phyloP scores from a whole-genome alignment of 2,329 filamentous ascomycete genomes.

The Myriosclerotinia scirpicola region DNA sequence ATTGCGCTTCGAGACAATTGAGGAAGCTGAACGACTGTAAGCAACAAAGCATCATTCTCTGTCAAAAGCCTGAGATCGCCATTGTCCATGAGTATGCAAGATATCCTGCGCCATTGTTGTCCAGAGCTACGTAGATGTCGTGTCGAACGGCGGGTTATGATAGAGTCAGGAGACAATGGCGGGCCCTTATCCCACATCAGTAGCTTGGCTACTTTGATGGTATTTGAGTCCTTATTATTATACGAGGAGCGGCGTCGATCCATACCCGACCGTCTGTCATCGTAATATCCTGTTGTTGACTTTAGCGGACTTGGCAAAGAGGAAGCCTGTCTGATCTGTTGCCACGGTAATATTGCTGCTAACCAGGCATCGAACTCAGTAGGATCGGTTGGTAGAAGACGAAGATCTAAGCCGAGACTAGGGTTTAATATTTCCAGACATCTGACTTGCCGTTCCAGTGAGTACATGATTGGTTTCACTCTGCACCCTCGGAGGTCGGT shows the following conservation, averaged over 20 bases:
- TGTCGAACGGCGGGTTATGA: constrained; percentile 54
- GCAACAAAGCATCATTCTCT: constrained; percentile 76
- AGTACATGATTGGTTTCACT: constrained; percentile 56
- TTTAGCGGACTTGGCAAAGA: constrained; percentile 30
- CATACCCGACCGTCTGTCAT: constrained; percentile 38
- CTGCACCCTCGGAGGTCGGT: constrained; percentile 72
- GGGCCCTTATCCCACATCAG: constrained; percentile 84
- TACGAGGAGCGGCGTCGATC: constrained; percentile 48
- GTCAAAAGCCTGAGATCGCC: constrained; percentile 89
- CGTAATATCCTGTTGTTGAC: constrained; percentile 23
- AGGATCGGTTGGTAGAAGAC: constrained; percentile 62
- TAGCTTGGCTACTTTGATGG: constrained; percentile 94
- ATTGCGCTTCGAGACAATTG: constrained; percentile 88
- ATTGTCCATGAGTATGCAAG: constrained; percentile 91
- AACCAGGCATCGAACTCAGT: constrained; percentile 78
- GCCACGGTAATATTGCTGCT: constrained; percentile 78
- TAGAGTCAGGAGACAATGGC: constrained; percentile 52
- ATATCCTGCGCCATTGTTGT: constrained; percentile 77
- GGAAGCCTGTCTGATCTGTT: constrained; percentile 62
- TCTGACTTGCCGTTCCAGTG: constrained; percentile 45
- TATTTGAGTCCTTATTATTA: constrained; percentile 74
- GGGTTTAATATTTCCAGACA: constrained; percentile 57
- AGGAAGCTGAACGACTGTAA: constrained; percentile 82
- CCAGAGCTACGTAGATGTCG: constrained; percentile 55
- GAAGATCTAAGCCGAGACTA: constrained; percentile 58